Evolutionary conservation across 306 rosid genomes (phyloP), one percentile per base, ranked within the genome.

Genomic region (Echinosophora koreensis): DNA sequence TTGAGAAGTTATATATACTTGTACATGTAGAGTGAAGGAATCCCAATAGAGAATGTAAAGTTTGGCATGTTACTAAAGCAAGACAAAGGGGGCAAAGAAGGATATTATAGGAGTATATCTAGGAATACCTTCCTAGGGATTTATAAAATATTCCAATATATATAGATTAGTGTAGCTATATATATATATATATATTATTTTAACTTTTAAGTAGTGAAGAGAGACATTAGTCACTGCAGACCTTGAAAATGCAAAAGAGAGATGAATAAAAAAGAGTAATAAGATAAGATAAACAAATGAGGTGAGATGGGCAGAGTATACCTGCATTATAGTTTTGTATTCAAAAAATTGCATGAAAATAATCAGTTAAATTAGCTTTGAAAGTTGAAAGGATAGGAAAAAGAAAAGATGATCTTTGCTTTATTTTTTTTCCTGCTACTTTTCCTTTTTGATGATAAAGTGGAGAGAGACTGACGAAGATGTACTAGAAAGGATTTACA

Each of bases 1-100:
- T 72, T 72, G 75, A 67, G 59, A 82, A 61, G 73, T 67, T 15
- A 84, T 58, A 82, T 67, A 81, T 84, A 69, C 77, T 61, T 57
- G 84, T 69, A 68, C 6, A 42, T 42, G 6, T 46, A 80, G 84
- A 83, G 85, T 77, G 89, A 86, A 83, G 86, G 91, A 91, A 89
- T 93, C 96, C 96, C 97, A 87, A 91, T 87, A 86, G 80, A 89
- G 90, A 84, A 86, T 91, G 86, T 73, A 73, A 76, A 88, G 88
- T 88, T 88, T 89, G 92, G 93, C 93, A 91, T 90, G 92, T 89
- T 88, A 87, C 89, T 80, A 87, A 85, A 88, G 92, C 88, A 82
- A 86, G 90, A 88, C 90, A 88, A 82, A 68, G 69, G 80, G 73
- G 78, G 74, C 78, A 82, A 65, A 72, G 71, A 57, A 62, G 82